Conservation (phyloP, 106 monocot genomes). For the Acorus gramineus region DNA sequence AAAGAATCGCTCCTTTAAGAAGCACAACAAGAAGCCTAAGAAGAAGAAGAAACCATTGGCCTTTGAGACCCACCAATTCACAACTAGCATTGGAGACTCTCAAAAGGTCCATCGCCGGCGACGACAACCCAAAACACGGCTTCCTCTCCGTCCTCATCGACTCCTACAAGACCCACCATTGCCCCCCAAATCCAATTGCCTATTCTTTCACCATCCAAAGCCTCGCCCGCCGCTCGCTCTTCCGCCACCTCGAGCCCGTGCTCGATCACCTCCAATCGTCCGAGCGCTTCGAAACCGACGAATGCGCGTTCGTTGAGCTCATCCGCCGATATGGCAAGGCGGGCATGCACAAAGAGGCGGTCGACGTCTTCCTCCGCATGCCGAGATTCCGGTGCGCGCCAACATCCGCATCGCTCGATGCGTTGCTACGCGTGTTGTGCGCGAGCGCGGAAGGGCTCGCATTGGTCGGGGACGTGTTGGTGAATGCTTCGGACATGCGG, state of each 20-base stretch:
- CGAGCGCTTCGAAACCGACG: conserved; percentile 28
- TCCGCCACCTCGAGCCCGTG: conserved; percentile 20
- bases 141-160: background rate
- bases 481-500: no score
- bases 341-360: conserved; percentile 41
- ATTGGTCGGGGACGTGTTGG: no score
- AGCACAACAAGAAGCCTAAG: no score
- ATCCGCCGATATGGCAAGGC: conserved; percentile 30
- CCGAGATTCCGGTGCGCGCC: conserved; percentile 50
- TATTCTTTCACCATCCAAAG: conserved; percentile 38
- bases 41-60: no score
- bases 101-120: no score
- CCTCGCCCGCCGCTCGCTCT: conserved; percentile 9
- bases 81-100: no score
- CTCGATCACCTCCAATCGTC: conserved; percentile 35
- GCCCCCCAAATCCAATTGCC: background rate
- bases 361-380: conserved; percentile 47
- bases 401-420: conserved; percentile 38
- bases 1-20: no score
- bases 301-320: conserved; percentile 32
- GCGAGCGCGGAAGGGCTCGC: conserved; percentile 7
- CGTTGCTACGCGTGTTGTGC: conserved; percentile 41
- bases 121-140: conserved; percentile 6
- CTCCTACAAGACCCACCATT: no score
- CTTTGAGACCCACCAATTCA: no score